phyloP scores from a whole-genome alignment of 139 green algal species.

The Chlorella sp. region DNA sequence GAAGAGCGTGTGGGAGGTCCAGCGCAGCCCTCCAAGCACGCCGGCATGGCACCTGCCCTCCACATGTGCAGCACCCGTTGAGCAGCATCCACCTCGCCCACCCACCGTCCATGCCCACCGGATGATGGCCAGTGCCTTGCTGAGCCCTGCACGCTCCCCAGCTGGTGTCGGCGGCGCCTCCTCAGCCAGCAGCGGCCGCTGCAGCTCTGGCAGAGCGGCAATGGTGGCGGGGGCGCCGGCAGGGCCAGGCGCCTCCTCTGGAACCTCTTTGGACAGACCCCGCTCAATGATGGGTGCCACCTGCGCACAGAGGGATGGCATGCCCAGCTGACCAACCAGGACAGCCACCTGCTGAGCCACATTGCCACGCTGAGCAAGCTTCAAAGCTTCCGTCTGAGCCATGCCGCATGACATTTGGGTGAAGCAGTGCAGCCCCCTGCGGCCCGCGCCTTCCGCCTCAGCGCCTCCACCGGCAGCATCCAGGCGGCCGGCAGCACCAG shows the following conservation, averaged over 20 bases:
- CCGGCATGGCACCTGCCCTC: too few species aligned
- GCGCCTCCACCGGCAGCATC: slow-evolving; percentile 28
- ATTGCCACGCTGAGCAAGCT: too few species aligned
- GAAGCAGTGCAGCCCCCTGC: too few species aligned
- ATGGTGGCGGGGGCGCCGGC: not conserved
- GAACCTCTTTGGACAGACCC: not conserved
- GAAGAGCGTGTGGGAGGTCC: too few species aligned
- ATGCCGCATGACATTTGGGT: too few species aligned
- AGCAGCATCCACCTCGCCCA: too few species aligned
- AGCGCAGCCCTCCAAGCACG: too few species aligned
- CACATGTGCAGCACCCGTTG: too few species aligned
- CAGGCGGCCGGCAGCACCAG: slow-evolving; percentile 7
- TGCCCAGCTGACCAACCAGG: too few species aligned
- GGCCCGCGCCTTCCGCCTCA: not conserved
- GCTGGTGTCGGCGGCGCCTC: not conserved
- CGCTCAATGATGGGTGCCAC: slow-evolving; percentile 14
- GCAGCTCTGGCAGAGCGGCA: not conserved
- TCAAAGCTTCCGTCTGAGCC: too few species aligned
- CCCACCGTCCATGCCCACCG: not conserved
- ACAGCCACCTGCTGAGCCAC: too few species aligned
- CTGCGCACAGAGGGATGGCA: too few species aligned
- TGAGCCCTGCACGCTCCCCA: not conserved
- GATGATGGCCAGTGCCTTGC: slow-evolving; percentile 25
- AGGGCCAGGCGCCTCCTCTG: not conserved
- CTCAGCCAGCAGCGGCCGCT: slow-evolving; percentile 21